Evolutionary conservation across 192 early-diverging fungal genomes (phyloP), one percentile per base, ranked within the genome.

Genomic region (Pecoramyces ruminantium): DNA sequence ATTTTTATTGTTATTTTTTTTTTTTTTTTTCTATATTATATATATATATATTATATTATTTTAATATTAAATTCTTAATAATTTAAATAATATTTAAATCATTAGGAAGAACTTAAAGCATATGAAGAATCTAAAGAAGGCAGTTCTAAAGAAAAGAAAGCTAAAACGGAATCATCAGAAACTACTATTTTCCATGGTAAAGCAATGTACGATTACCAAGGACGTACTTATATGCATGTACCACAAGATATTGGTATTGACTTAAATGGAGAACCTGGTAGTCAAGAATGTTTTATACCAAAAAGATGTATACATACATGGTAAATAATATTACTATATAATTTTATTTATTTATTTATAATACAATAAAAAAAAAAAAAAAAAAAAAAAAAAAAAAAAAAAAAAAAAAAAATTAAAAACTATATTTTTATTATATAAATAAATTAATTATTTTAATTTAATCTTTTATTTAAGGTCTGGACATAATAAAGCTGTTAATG

Each of bases 171-270:
- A 51, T 81, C 81, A 21, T 81, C 78, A 30, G 98, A 99, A 85
- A 93, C 86, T 79, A 92, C 94, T 2, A 87, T 84, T 27, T 96
- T 98, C 85, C 97, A 99, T 83, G 96, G 95, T 38, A 92, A 92
- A 84, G 80, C 90, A 0, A 93, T 95, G 84, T 87, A 85, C 38
- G 97, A 99, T 86, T 98, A 98, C 87, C 88, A 94, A 82, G 97
- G 97, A 29, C 85, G 98, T 77, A 96, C 97, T 13, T 99, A 98
- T 82, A 96, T 99, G 94, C 94, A 95, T 83, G 92, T 95, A 0
- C 98, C 98, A n/a, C 86, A 87, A 67, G 97, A 97, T 86, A 84
- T 96, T 79, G 86, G 92, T 81, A 88, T 91, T 80, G 93, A 97
- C 83, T 83, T 97, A 78, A 77, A 83, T 25, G 89, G 88, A 13